phyloP scores from a whole-genome alignment of 331 rosid species.

The Quercus lobata region DNA sequence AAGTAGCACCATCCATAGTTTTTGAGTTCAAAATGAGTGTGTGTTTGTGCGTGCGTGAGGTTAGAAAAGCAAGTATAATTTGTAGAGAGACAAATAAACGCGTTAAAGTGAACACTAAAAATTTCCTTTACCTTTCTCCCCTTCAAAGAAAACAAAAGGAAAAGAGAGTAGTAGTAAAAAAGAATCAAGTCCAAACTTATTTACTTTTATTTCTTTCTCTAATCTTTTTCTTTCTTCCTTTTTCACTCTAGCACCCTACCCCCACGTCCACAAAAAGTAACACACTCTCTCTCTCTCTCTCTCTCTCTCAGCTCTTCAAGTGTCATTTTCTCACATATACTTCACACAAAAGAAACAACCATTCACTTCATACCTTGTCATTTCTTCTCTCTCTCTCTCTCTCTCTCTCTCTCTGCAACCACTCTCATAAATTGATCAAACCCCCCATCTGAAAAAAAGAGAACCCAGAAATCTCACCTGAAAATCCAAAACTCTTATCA shows the following conservation, averaged over 20 bases:
- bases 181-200: constrained; percentile 42
- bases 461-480: constrained; percentile 35
- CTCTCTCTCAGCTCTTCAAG: constrained; percentile 47
- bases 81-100: constrained; percentile 59
- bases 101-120: constrained; percentile 39
- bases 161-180: constrained; percentile 27
- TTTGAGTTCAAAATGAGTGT: constrained; percentile 33
- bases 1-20: constrained; percentile 36
- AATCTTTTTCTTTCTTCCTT: constrained; percentile 39
- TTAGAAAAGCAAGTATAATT: constrained; percentile 43
- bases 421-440: constrained; percentile 54
- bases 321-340: constrained; percentile 99
- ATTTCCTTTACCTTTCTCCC: constrained; percentile 23
- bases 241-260: constrained; percentile 44
- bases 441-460: constrained; percentile 26
- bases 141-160: constrained; percentile 15
- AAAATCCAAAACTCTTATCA: constrained; percentile 28
- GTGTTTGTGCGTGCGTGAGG: constrained; percentile 25
- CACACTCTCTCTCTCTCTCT: constrained; percentile 33
- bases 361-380: constrained; percentile 93
- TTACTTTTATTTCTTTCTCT: constrained; percentile 27
- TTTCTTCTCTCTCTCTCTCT: constrained; percentile 29
- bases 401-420: constrained; percentile 64
- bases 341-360: constrained; percentile 93
- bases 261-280: constrained; percentile 72